Evolutionary conservation across 106 monocot genomes (phyloP), one percentile per base, ranked within the genome.

Genomic region (Posidonia australis): DNA sequence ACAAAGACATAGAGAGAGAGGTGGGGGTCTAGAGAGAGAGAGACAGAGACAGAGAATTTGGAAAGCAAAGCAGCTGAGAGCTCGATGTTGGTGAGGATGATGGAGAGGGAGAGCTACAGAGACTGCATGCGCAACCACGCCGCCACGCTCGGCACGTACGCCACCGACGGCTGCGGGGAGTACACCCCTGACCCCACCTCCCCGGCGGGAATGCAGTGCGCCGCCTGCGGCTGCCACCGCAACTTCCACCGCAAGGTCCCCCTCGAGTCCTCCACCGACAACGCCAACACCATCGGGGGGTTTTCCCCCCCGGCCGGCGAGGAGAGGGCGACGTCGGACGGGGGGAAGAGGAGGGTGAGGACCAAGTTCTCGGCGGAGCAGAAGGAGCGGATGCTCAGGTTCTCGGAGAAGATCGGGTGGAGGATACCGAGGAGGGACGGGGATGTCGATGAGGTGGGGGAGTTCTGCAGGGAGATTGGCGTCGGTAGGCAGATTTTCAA

Each of bases 101-200:
- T 54, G 64, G 64, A 58, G 58, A 58, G 16, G 29, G 31, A 58
- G 29, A 58, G 17, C 25, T 48, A 80, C 67, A 57, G 66, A 26
- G 84, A 84, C 18, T 84, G 84, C 63, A 66, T 84, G 77, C 65
- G 67, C 60, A 84, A 84, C 84, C 84, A 84, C 36, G 84, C 84
- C 1, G 80, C 80, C 16, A 66, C 26, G 22, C 80, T 84, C 52
- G 84, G 84, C 18, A 74, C 73, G 46, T 84, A 80, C 71, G 77
- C 80, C 58, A 54, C 73, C 44, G 84, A 84, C 64, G 84, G 84
- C 28, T 84, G 84, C 74, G 57, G 73, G 22, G 84, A 84, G 68
- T 84, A 58, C 84, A 77, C 70, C 30, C 67, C 77, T 9, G 76
- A 77, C 62, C 62, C 65, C 1, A 21, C 59, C 47, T 41, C n/a